Evolutionary conservation across 495 filamentous ascomycete genomes (phyloP).

Genomic region (Penicillium waksmanii): DNA sequence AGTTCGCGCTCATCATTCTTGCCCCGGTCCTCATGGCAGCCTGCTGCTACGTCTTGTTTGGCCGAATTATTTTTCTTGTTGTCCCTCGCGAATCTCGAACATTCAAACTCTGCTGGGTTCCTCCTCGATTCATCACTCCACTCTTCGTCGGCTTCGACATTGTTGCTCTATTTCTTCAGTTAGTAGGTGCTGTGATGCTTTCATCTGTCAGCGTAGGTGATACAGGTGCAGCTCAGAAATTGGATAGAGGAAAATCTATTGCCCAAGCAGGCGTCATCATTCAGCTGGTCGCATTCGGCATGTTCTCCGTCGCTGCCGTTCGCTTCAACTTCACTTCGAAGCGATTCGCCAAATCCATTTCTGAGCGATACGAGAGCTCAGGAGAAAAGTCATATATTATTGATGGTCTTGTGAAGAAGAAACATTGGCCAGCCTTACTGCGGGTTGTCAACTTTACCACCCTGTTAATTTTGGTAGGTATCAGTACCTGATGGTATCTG

Average conservation of each 20-base stretch:
- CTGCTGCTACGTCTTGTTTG: constrained; percentile 59
- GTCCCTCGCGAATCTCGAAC: constrained; percentile 45
- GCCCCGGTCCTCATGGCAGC: constrained; percentile 54
- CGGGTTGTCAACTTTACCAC: constrained; percentile 55
- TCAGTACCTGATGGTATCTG: neutral
- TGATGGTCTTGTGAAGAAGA: constrained; percentile 32
- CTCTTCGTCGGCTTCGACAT: constrained; percentile 41
- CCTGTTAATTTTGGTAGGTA: constrained; percentile 57
- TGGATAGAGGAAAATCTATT: constrained; percentile 44
- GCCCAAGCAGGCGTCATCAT: constrained; percentile 44
- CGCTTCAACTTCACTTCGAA: constrained; percentile 47
- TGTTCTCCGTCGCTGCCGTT: constrained; percentile 44
- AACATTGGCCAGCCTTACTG: constrained; percentile 56
- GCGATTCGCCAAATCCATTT: constrained; percentile 34
- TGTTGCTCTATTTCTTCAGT: constrained; percentile 33
- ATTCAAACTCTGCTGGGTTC: constrained; percentile 47
- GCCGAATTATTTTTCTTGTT: constrained; percentile 50
- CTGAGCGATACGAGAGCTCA: constrained; percentile 29
- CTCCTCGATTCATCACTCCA: constrained; percentile 42
- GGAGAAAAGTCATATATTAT: constrained; percentile 36
- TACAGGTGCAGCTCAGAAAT: constrained; percentile 26
- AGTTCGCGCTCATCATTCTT: constrained; percentile 43
- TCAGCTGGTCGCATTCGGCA: constrained; percentile 46
- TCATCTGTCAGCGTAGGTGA: constrained; percentile 33
- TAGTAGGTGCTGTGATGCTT: constrained; percentile 39